phyloP scores from a whole-genome alignment of 345 rosid genomes.

The Populus simonii region DNA sequence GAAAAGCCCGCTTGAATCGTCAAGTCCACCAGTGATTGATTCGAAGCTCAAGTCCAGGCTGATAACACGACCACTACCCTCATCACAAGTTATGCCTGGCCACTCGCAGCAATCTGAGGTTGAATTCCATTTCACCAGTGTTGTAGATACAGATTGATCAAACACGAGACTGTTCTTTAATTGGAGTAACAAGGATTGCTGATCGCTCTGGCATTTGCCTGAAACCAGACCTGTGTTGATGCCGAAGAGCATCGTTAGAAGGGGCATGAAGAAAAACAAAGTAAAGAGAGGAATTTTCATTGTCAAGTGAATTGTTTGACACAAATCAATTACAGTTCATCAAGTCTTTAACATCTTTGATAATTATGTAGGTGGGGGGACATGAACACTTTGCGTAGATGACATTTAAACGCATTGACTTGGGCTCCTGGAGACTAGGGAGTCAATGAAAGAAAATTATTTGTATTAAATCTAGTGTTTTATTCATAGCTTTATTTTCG shows the following conservation, averaged over 20 bases:
- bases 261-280: slow-evolving; percentile 1
- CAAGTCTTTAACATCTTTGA: too few relatives aligned
- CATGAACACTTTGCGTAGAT: too few relatives aligned
- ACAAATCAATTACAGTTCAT: too few relatives aligned
- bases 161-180: slow-evolving; percentile 29
- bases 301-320: too few relatives aligned
- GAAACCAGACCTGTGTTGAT: slow-evolving; percentile 4
- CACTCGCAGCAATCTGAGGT: slow-evolving; percentile 35
- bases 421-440: too few relatives aligned
- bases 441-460: too few relatives aligned
- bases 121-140: slow-evolving; percentile 31
- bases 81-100: slow-evolving; percentile 45
- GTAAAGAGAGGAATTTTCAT: too few relatives aligned
- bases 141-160: neutral
- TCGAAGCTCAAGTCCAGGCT: slow-evolving; percentile 41
- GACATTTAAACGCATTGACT: too few relatives aligned
- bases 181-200: slow-evolving; percentile 32
- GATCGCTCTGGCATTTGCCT: slow-evolving; percentile 34
- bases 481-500: too few relatives aligned
- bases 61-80: slow-evolving; percentile 30
- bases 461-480: too few relatives aligned
- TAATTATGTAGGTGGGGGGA: rapidly evolving
- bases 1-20: slow-evolving; percentile 37
- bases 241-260: neutral
- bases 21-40: slow-evolving; percentile 29